These are phyloP conservation scores for Cercospora sesami DNA, from an alignment of 2,329 filamentous ascomycete genomes.

Conservation along the genomic window DNA sequence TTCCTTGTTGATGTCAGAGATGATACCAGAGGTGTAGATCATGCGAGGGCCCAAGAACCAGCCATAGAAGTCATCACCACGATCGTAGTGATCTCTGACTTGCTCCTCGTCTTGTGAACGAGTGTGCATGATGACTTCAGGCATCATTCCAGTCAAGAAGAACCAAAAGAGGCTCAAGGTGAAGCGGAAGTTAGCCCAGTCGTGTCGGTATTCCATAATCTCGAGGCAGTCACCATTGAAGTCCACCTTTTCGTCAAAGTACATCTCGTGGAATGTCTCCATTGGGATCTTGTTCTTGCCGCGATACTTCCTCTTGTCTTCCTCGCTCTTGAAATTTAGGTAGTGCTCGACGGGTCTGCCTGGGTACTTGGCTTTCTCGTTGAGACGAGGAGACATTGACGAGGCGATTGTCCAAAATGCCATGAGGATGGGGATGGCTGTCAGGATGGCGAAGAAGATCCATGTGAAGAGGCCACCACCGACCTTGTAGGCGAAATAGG, in stretches of 20 bases:
- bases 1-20: constrained; percentile 82
- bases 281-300: constrained; percentile 81
- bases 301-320: constrained; percentile 65
- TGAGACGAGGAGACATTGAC: constrained; percentile 79
- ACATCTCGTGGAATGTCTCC: constrained; percentile 96
- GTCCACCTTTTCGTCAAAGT: constrained; percentile 91
- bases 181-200: constrained; percentile 95
- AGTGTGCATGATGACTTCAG: constrained; percentile 89
- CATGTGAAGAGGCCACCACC: constrained; percentile 84
- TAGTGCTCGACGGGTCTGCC: constrained; percentile 90
- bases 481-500: constrained; percentile 78
- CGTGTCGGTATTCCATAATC: constrained; percentile 87
- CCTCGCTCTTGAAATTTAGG: constrained; percentile 70
- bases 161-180: constrained; percentile 82
- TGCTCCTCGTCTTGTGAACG: constrained; percentile 96
- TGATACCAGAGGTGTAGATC: constrained; percentile 96
- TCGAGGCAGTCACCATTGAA: constrained; percentile 94
- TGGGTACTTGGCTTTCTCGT: constrained; percentile 85
- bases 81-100: constrained; percentile 95
- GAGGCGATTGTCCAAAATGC: constrained; percentile 81
- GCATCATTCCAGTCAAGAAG: constrained; percentile 83
- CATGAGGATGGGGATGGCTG: constrained; percentile 74
- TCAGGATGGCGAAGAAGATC: constrained; percentile 80
- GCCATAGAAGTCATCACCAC: constrained; percentile 95
- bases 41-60: constrained; percentile 98